Evolutionary conservation across 768 basidiomycete genomes (phyloP).

Genomic region (Crassisporium funariophilum): DNA sequence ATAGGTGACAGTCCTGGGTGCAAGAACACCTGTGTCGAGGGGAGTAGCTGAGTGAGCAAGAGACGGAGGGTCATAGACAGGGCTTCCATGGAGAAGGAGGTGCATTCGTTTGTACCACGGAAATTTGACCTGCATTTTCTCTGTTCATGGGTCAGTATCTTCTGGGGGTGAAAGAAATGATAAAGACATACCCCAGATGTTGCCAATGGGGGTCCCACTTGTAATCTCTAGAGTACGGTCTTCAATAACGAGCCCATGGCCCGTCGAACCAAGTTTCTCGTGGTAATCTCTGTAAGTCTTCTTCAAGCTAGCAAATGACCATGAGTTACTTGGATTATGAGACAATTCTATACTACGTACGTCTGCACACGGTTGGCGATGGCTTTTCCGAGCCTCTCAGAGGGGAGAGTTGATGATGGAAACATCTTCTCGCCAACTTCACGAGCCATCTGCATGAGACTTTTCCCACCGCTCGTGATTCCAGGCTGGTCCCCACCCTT

Average conservation of each 20-base stretch:
- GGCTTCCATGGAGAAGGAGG: slow-evolving; percentile 18
- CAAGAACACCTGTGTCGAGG: slow-evolving; percentile 18
- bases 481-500: background rate
- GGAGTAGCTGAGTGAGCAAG: slow-evolving; percentile 21
- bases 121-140: background rate
- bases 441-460: background rate
- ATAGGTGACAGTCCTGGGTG: background rate
- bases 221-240: background rate
- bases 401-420: background rate
- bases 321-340: background rate
- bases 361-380: background rate
- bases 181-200: background rate
- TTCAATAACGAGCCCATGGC: background rate
- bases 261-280: background rate
- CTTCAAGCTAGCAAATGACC: background rate
- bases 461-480: background rate
- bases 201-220: background rate
- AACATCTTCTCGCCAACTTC: background rate
- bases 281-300: background rate
- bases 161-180: background rate
- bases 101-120: background rate
- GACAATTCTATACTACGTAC: background rate
- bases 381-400: background rate
- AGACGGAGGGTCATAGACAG: slow-evolving; percentile 16
- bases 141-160: background rate